Conservation (phyloP, 78 protist species). For the Planoprotostelium fungivorum region DNA sequence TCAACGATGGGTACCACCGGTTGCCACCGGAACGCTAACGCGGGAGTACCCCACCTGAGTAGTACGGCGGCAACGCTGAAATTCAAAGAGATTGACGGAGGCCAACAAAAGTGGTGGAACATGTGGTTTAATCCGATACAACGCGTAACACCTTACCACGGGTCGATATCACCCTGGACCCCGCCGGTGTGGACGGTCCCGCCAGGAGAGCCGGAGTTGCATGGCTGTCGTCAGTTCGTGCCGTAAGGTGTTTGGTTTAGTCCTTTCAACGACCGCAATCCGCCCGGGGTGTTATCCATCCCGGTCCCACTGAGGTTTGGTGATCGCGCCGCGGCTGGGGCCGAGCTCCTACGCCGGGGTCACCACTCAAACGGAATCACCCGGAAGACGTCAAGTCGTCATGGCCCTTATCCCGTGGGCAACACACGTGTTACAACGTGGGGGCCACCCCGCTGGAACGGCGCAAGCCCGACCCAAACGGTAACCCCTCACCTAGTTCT, state of each 20-base stretch:
- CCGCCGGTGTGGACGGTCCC: too few relatives aligned
- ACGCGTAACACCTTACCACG: slow-evolving; percentile 34
- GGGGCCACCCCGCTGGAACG: slow-evolving; percentile 22
- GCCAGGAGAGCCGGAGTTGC: slow-evolving; percentile 32
- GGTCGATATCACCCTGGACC: too few relatives aligned
- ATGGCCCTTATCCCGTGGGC: slow-evolving; percentile 52
- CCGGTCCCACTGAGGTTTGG: slow-evolving; percentile 15
- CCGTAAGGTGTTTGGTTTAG: slow-evolving; percentile 27
- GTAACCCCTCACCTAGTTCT: slow-evolving; percentile 29
- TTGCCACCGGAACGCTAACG: too few relatives aligned
- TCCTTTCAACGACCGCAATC: slow-evolving; percentile 32
- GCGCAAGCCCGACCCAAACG: slow-evolving; percentile 27
- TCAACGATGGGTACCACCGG: too few relatives aligned
- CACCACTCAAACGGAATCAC: too few relatives aligned
- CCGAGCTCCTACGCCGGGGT: too few relatives aligned
- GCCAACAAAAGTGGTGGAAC: background rate
- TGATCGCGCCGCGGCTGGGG: too few relatives aligned
- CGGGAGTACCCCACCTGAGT: too few relatives aligned
- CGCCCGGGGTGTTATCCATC: slow-evolving; percentile 1
- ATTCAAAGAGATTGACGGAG: slow-evolving; percentile 16
- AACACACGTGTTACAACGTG: slow-evolving; percentile 37
- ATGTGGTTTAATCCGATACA: slow-evolving; percentile 14
- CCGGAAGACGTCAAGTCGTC: slow-evolving; percentile 49
- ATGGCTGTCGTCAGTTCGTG: slow-evolving; percentile 52
- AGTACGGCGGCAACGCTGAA: too few relatives aligned